Base-by-base conservation (phyloP, 2,329 filamentous ascomycete genomes). In the Rachicladosporium sp. region DNA sequence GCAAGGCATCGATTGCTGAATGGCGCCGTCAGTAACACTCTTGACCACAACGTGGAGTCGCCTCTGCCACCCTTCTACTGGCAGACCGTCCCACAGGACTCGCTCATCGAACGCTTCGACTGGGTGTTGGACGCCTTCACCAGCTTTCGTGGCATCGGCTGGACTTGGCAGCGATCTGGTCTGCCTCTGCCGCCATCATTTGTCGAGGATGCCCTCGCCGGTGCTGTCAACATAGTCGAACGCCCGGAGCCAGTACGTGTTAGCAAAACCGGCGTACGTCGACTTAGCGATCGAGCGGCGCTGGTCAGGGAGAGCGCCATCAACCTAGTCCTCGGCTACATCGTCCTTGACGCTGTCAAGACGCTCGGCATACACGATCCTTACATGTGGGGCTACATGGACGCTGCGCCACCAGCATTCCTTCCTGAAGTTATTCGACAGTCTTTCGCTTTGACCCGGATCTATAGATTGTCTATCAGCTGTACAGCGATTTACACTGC, bases 291-390 rank as follows among this genome's bases (percentile, higher is more conserved):
- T 6, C 55, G 57, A 3, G 32, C 41, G 2, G 49, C 49, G 1
- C 54, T 69, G 1, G 50, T 69, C 1, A 46, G 46, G 29, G 42
- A 52, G 29, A 59, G 60, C 32, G 10, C 54, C 6, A 52, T 54
- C 27, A 64, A 54, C 4, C 61, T 80, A n/a, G 40, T 74, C 2
- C 41, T 70, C 30, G 66, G 68, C 46, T 91, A 84, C 54, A 46
- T 91, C 9, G 44, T 73, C 6, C 64, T 94, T 6, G 89, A 95
- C 58, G 42, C 76, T 5, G 59, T 84, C 38, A 82, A 82, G 52
- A 70, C 78, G 2, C 46, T 76, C 45, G 78, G 85, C 65, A 77
- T 80, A 49, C 72, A 74, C 38, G 89, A 96, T 51, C 78, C 81
- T 0, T 93, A 89, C 63, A 37, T 42, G 40, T 37, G 40, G 35